Conservation (phyloP, 2,329 filamentous ascomycete genomes). For the Akanthomyces muscarius region DNA sequence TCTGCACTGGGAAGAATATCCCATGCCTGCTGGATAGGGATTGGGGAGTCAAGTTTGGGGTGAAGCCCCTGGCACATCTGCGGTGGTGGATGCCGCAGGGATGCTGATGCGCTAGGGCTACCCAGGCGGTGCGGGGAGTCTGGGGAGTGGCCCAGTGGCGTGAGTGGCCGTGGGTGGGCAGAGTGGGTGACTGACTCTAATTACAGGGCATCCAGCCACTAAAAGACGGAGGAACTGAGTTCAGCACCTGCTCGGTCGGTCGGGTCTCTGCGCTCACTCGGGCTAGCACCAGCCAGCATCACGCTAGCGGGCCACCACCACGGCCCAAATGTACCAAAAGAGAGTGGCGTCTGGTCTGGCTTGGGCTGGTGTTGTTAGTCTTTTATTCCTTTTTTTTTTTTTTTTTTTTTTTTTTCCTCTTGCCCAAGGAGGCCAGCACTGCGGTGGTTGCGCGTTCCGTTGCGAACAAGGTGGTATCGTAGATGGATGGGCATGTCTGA, state of each 20-base stretch:
- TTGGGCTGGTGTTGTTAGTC: background rate
- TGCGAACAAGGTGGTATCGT: background rate
- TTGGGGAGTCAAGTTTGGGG: too few relatives aligned
- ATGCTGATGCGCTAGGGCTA: background rate
- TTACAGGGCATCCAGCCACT: constrained; percentile 1
- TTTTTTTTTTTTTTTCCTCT: background rate
- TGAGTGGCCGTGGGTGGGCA: too few relatives aligned
- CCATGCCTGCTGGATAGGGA: background rate
- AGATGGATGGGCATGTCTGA: too few relatives aligned
- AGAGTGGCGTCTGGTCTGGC: constrained; percentile 10
- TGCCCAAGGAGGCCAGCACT: background rate
- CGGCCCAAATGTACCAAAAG: constrained; percentile 9
- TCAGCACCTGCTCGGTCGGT: background rate
- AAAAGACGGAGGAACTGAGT: background rate
- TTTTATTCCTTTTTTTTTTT: too few relatives aligned
- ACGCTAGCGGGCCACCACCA: constrained; percentile 8
- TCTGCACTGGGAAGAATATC: background rate
- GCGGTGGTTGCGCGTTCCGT: background rate
- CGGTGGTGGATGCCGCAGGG: background rate
- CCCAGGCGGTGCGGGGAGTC: background rate
- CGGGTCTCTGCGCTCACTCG: background rate
- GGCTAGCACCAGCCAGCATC: background rate
- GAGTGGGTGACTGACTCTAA: too few relatives aligned
- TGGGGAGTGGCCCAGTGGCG: too few relatives aligned
- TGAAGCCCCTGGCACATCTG: background rate